Conservation (phyloP, 176 grass and related monocot genomes). For the Bothriochloa decipiens region DNA sequence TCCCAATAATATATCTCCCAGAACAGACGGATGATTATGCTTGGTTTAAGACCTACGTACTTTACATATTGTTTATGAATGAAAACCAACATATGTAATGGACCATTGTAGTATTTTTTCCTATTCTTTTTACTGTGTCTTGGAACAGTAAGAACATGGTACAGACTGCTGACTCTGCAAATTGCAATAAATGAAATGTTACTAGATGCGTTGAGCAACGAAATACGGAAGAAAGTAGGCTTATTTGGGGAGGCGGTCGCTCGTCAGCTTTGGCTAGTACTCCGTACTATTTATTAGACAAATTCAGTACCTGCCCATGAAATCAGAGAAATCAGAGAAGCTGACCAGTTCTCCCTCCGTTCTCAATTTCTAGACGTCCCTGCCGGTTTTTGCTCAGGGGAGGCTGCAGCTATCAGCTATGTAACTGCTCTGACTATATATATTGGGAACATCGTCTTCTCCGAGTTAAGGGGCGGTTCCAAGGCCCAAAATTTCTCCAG, state of each 20-base stretch:
- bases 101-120: too few relatives aligned
- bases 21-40: neutral
- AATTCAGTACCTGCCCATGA: neutral
- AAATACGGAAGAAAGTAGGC: neutral
- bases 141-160: too few relatives aligned
- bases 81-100: neutral
- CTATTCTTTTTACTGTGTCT: too few relatives aligned
- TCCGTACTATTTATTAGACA: neutral
- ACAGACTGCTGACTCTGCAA: neutral
- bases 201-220: neutral
- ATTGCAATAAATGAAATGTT: too few relatives aligned
- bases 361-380: neutral
- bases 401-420: neutral
- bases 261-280: neutral
- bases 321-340: constrained; percentile 30
- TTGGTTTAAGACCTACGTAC: neutral
- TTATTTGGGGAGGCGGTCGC: neutral
- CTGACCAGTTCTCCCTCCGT: neutral
- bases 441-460: neutral
- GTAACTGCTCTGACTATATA: constrained; percentile 32
- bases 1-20: neutral
- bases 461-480: too few relatives aligned
- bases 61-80: neutral
- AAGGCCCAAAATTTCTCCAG: neutral
- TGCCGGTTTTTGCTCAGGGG: constrained; percentile 3